Conservation (phyloP, 495 filamentous ascomycete genomes). For the Extremus antarcticus region DNA sequence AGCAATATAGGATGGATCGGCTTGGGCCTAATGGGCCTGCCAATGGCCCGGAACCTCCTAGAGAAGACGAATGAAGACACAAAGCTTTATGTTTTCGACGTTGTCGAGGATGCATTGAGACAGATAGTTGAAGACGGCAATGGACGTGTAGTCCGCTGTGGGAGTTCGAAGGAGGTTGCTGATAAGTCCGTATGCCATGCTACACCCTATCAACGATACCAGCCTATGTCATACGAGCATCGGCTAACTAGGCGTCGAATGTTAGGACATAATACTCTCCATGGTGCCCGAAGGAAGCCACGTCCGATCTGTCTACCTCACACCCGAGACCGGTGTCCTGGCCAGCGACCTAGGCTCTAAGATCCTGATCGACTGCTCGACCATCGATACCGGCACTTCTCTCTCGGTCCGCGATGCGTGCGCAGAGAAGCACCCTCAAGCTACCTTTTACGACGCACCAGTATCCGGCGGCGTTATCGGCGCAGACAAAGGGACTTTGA, state of each 20-base stretch:
- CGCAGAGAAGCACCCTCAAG: conserved; percentile 21
- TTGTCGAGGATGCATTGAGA: conserved; percentile 26
- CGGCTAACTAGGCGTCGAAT: too few species aligned
- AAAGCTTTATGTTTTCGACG: conserved; percentile 34
- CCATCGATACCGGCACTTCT: conserved; percentile 36
- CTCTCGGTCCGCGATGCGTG: conserved; percentile 31
- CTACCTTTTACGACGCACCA: conserved; percentile 35
- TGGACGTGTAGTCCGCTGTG: conserved; percentile 21
- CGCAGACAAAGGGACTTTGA: conserved; percentile 37
- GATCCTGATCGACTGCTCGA: conserved; percentile 37
- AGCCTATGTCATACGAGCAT: background rate
- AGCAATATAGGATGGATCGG: conserved; percentile 37
- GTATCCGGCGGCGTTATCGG: conserved; percentile 39
- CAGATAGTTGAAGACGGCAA: conserved; percentile 26
- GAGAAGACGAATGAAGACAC: conserved; percentile 29
- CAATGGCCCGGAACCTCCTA: conserved; percentile 34
- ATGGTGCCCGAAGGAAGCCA: conserved; percentile 34
- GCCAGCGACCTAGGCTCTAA: conserved; percentile 24
- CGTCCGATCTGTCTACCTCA: conserved; percentile 32
- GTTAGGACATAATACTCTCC: conserved; percentile 28
- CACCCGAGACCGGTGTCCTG: conserved; percentile 27
- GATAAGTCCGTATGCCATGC: conserved; percentile 31
- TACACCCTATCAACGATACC: too few species aligned
- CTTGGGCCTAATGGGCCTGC: conserved; percentile 39
- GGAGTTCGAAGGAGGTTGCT: conserved; percentile 33